Evolutionary conservation across 2,329 filamentous ascomycete genomes (phyloP).

Genomic region (Trichoderma simmonsii): DNA sequence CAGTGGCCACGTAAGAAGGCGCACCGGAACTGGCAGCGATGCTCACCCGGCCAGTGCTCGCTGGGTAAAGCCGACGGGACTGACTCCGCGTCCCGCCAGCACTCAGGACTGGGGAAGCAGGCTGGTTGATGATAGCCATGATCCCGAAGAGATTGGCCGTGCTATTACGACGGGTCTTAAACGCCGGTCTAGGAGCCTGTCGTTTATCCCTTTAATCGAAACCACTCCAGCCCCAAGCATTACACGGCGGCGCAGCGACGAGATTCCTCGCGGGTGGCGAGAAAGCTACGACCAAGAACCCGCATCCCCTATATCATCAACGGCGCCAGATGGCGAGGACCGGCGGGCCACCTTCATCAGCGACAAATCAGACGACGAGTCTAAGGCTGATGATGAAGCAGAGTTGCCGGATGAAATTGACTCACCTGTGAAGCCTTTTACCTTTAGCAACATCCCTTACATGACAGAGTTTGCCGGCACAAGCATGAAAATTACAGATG

Average conservation of each 20-base stretch:
- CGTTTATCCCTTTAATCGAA: constrained; percentile 42
- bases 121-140: constrained; percentile 37
- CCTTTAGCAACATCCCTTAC: constrained; percentile 48
- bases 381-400: constrained; percentile 27
- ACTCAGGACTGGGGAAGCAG: constrained; percentile 50
- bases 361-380: constrained; percentile 33
- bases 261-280: constrained; percentile 60
- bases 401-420: constrained; percentile 38
- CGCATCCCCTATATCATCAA: constrained; percentile 49
- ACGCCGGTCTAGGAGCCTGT: constrained; percentile 58
- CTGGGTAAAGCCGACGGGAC: constrained; percentile 46
- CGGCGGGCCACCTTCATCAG: constrained; percentile 25
- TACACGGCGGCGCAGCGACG: constrained; percentile 55
- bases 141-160: constrained; percentile 57
- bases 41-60: constrained; percentile 23
- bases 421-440: constrained; percentile 44
- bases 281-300: constrained; percentile 53
- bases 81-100: constrained; percentile 61
- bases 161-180: constrained; percentile 54
- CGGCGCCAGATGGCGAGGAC: constrained; percentile 39
- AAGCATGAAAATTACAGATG: constrained; percentile 57
- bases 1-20: constrained; percentile 14
- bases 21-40: constrained; percentile 11
- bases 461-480: constrained; percentile 49
- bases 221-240: constrained; percentile 27